Percentiles rank a stretch among this genome's conserved stretches.
Evolutionary conservation across 2,329 filamentous ascomycete genomes (phyloP).

Genomic region (Verticillium tricorpus): DNA sequence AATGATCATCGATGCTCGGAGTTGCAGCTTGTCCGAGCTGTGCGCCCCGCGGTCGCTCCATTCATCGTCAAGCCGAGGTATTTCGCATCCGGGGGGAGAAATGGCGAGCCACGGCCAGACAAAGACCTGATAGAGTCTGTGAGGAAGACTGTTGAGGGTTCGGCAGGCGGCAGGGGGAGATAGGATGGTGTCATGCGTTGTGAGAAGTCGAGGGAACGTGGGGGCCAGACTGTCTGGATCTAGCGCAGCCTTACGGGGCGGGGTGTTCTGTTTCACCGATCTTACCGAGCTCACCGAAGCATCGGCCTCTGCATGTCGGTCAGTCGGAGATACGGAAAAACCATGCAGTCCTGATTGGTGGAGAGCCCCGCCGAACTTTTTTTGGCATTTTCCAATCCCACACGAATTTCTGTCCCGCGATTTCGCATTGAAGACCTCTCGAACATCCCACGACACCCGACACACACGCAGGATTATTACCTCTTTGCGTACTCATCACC

Average conservation of each 20-base stretch:
- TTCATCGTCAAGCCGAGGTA: not conserved
- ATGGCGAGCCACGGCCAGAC: too few relatives aligned
- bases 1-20: not conserved
- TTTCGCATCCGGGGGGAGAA: not conserved
- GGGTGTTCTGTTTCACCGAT: not conserved
- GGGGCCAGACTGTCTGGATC: not conserved
- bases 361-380: constrained; percentile 1
- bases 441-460: not conserved
- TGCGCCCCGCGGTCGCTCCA: not conserved
- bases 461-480: constrained; percentile 79
- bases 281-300: constrained; percentile 1
- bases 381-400: not conserved
- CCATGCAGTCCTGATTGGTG: not conserved
- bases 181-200: not conserved
- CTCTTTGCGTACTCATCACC: constrained; percentile 50
- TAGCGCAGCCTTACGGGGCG: not conserved
- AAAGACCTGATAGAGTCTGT: not conserved
- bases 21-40: not conserved
- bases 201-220: not conserved
- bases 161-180: not conserved
- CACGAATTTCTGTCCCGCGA: constrained; percentile 2
- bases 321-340: not conserved
- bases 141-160: not conserved
- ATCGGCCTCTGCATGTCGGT: not conserved
- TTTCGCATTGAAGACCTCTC: not conserved